Base-by-base conservation (phyloP, 2,329 filamentous ascomycete species). In the Fusarium miscanthi region DNA sequence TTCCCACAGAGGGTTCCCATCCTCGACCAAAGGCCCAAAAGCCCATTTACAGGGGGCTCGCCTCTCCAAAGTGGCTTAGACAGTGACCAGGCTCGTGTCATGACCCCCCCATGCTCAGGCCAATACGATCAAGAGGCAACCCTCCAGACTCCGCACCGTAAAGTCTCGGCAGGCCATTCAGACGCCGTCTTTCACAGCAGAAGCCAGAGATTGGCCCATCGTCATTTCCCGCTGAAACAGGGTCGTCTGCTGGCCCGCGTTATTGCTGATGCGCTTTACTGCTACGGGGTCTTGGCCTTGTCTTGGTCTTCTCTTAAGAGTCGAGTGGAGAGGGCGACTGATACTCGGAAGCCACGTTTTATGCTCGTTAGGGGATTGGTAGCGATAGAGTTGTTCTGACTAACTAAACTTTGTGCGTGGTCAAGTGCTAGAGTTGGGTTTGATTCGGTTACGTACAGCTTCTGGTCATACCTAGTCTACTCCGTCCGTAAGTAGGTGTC, bases 181-280 rank as follows among this genome's bases (percentile, higher is more conserved):
- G 59, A 70, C 53, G 69, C 42, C 51, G 41, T 42, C 27, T 58
- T 64, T 27, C 51, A 23, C 31, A 63, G 68, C 58, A 70, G 56
- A 69, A 64, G 59, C 65, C 70, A 74, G 70, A 73, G 71, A 77
- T 77, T 77, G 75, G 73, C 73, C 73, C 69, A 75, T 76, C 60
- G 51, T 77, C 75, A 77, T 77, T 77, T 77, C 75, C 74, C 74
- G 63, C 67, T 76, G 75, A 77, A 77, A 77, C 75, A 77, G 75
- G 75, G 74, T 72, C 67, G 72, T 74, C 73, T 77, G 69, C 68
- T 74, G 74, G 74, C 70, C 69, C 70, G 70, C 66, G 70, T 65
- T 49, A 38, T 68, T 56, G 66, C 53, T 69, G 66, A 69, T 63
- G 49, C 42, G 42, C 65, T 65, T 63, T n/a, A 63, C 63, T 69